Conservation (phyloP, 306 rosid genomes). For the Coriaria nepalensis region DNA sequence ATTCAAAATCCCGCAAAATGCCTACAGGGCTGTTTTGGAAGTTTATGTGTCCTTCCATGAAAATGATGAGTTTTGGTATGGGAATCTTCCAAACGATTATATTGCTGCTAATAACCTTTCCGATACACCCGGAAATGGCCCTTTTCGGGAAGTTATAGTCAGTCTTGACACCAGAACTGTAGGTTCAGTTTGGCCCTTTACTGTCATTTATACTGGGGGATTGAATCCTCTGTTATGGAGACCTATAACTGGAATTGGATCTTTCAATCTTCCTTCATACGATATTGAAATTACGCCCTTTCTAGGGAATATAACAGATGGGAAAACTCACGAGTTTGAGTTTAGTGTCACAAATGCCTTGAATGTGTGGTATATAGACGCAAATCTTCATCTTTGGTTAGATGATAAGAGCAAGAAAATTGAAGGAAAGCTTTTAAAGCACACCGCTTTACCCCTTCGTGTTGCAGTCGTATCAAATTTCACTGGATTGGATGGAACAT, state of each 20-base stretch:
- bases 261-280: conserved; percentile 77
- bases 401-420: conserved; percentile 38
- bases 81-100: conserved; percentile 54
- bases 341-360: conserved; percentile 73
- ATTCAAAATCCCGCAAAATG: conserved; percentile 54
- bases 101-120: conserved; percentile 44
- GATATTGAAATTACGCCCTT: conserved; percentile 81
- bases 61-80: conserved; percentile 80
- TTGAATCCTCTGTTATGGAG: conserved; percentile 84
- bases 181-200: conserved; percentile 81
- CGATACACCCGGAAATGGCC: conserved; percentile 54
- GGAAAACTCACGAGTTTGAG: conserved; percentile 43
- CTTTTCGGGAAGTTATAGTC: conserved; percentile 77
- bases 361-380: conserved; percentile 81
- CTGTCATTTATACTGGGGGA: conserved; percentile 86
- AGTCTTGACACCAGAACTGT: conserved; percentile 46
- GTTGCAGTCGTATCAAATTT: conserved; percentile 32
- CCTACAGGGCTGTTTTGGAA: conserved; percentile 75
- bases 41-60: conserved; percentile 90
- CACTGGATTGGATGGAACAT: conserved; percentile 53
- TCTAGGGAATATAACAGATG: conserved; percentile 55
- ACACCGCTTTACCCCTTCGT: conserved; percentile 28
- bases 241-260: conserved; percentile 77
- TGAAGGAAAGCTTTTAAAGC: conserved; percentile 39
- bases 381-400: conserved; percentile 88